Percentiles rank a stretch among this genome's conserved stretches.
Conservation (phyloP, 2,329 filamentous ascomycete species). For the Verticillium nubilum region DNA sequence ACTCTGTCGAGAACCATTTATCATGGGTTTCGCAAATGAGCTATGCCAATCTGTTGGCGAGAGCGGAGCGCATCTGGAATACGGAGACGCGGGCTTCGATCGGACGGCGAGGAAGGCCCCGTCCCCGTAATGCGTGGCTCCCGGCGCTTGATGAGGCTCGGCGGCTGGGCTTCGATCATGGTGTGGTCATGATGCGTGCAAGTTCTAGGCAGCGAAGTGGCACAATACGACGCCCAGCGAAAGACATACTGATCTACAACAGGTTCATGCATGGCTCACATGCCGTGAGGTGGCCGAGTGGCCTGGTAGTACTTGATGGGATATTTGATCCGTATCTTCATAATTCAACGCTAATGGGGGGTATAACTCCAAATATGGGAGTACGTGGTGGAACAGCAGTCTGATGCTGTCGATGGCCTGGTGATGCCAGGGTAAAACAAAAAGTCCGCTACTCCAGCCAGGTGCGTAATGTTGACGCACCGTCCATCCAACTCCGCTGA, state of each 20-base stretch:
- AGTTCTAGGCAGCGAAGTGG: too few relatives aligned
- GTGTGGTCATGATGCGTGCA: background rate
- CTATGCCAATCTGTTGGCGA: background rate
- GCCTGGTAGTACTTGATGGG: background rate
- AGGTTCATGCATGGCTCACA: background rate
- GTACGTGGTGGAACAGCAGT: background rate
- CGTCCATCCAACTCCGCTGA: background rate
- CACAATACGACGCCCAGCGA: too few relatives aligned
- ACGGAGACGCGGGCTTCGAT: background rate
- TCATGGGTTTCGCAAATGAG: too few relatives aligned
- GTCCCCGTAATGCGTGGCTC: background rate
- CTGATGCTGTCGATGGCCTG: background rate
- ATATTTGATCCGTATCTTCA: background rate
- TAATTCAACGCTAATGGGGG: slow-evolving; percentile 3
- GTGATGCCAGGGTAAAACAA: background rate
- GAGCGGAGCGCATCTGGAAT: too few relatives aligned
- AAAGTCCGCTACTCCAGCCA: background rate
- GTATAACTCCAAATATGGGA: slow-evolving; percentile 7
- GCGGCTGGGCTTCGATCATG: background rate
- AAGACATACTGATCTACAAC: too few relatives aligned
- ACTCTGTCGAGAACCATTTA: too few relatives aligned
- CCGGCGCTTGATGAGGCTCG: background rate
- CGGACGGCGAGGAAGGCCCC: background rate
- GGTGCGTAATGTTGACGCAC: background rate
- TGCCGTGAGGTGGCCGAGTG: background rate